These are phyloP conservation scores for Phytophthora hibernalis DNA, from an alignment of 352 stramenopile genomes.

Conservation along the genomic window DNA sequence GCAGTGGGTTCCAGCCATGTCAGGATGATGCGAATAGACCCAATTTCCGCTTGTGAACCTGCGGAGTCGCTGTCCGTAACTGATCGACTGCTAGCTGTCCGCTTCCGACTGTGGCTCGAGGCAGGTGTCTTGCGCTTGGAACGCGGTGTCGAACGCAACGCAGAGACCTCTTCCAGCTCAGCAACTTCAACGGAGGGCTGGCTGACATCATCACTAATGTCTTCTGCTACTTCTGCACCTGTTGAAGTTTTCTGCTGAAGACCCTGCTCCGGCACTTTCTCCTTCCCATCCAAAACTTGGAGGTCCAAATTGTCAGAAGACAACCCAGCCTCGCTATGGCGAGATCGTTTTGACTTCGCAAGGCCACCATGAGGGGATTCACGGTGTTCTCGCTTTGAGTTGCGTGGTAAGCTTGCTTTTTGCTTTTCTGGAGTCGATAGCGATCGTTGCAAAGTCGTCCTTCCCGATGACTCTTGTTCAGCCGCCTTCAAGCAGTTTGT, in stretches of 20 bases:
- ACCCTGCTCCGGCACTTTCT: neutral
- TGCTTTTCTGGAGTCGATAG: slow-evolving; percentile 35
- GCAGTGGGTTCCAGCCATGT: slow-evolving; percentile 54
- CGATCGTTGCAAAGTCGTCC: slow-evolving; percentile 21
- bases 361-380: neutral
- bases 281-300: neutral
- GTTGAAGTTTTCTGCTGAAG: neutral
- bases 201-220: neutral
- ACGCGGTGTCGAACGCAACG: neutral
- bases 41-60: slow-evolving; percentile 19
- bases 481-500: slow-evolving; percentile 20
- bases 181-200: neutral
- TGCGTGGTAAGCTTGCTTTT: slow-evolving; percentile 4
- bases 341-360: slow-evolving; percentile 32
- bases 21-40: slow-evolving; percentile 49
- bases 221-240: neutral
- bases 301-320: slow-evolving; percentile 6
- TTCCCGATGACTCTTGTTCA: neutral
- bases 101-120: slow-evolving; percentile 18
- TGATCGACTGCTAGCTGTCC: slow-evolving; percentile 12
- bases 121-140: slow-evolving; percentile 4
- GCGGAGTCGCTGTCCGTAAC: slow-evolving; percentile 22
- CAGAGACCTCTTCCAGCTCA: neutral
- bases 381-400: slow-evolving; percentile 23
- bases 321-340: slow-evolving; percentile 5